phyloP scores from a whole-genome alignment of 306 rosid species.

The Cotoneaster glaucophyllus region DNA sequence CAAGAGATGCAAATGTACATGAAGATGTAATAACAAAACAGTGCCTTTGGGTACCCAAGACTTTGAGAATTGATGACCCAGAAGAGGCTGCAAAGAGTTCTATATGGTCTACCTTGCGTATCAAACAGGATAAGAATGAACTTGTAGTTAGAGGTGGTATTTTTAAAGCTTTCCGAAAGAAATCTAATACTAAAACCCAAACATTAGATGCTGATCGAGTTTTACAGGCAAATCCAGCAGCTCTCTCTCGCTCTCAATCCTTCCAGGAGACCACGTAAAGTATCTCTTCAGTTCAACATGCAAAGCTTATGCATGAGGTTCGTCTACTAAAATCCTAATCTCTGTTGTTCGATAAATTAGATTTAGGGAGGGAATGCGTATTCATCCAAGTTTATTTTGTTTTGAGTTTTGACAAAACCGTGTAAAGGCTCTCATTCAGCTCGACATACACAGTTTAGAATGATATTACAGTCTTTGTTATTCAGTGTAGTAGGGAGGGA shows the following conservation, averaged over 20 bases:
- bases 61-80: constrained; percentile 48
- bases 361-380: constrained; percentile 7
- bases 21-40: constrained; percentile 25
- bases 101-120: constrained; percentile 47
- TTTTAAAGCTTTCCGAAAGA: constrained; percentile 47
- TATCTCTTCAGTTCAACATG: neutral
- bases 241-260: constrained; percentile 46
- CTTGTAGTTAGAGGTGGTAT: constrained; percentile 39
- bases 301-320: neutral
- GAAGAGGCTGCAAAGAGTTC: constrained; percentile 60
- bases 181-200: constrained; percentile 23
- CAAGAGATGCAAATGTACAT: constrained; percentile 38
- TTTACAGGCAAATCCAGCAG: constrained; percentile 56
- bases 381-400: neutral
- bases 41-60: constrained; percentile 65
- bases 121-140: constrained; percentile 29
- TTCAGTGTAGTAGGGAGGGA: neutral
- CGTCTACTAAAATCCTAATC: constrained; percentile 2
- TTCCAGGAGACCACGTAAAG: constrained; percentile 40
- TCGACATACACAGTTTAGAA: neutral
- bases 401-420: neutral
- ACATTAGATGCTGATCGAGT: constrained; percentile 30
- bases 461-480: neutral
- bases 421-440: neutral
- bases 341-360: constrained; percentile 7